A percentile compares a stretch with the other conserved stretches of the same genome.
Conservation (phyloP, 805 yeast species). For the Kodamaea laetipori region DNA sequence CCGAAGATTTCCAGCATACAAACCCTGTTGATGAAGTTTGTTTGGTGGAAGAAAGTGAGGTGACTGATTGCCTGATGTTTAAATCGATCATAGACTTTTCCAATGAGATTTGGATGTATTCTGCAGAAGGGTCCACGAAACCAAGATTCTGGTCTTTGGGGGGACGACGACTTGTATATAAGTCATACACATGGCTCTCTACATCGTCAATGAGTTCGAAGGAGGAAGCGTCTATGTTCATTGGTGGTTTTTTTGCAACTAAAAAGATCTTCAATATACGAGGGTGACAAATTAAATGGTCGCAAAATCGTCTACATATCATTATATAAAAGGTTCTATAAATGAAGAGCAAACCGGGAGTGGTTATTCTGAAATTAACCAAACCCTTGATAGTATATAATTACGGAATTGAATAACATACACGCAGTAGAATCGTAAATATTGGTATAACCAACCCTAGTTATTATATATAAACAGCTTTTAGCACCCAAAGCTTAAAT, state of each 20-base stretch:
- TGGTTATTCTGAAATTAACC: no score
- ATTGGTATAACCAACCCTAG: no score
- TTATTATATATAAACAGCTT: no score
- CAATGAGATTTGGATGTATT: constrained; percentile 25
- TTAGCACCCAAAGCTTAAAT: no score
- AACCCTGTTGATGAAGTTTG: constrained; percentile 60
- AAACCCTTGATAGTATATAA: no score
- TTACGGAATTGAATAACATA: no score
- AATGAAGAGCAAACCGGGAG: no score
- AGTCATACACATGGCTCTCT: constrained; percentile 35
- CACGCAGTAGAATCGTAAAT: no score
- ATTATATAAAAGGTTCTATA: no score
- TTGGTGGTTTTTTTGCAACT: neutral
- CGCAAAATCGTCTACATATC: no score
- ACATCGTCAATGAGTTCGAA: constrained; percentile 5
- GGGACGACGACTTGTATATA: constrained; percentile 32
- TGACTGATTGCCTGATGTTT: constrained; percentile 34
- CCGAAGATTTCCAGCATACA: constrained; percentile 59
- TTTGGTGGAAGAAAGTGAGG: constrained; percentile 33
- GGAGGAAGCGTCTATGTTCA: neutral
- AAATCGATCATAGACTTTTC: constrained; percentile 27
- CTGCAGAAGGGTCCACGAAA: constrained; percentile 32
- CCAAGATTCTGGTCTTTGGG: constrained; percentile 35
- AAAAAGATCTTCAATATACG: neutral
- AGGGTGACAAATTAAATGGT: no score